Base-by-base conservation (phyloP, 2,329 filamentous ascomycete genomes). In the Phialemoniopsis sp. region DNA sequence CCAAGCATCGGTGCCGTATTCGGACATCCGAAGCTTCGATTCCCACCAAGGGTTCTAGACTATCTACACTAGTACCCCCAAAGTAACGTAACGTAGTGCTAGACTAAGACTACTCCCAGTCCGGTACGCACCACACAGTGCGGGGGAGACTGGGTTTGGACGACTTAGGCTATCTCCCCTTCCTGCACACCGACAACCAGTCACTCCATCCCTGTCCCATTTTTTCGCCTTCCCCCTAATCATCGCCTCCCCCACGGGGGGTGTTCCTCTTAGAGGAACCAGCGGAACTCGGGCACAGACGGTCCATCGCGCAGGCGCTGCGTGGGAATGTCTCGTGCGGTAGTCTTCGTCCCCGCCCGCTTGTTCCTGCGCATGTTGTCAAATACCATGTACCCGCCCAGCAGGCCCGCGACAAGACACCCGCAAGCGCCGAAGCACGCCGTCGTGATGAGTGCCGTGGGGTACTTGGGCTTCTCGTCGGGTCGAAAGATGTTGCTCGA, bases 401-500 rank as follows among this genome's bases (percentile, higher is more conserved):
- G 54, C n/a, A 63, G 42, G 4, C 70, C 59, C 0, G 81, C 75
- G 38, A 82, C 56, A 2, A 76, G 43, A 17, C 73, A 70, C 0
- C 83, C 83, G 0, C 62, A 62, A 0, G 71, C 82, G 1, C 82
- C 82, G 63, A 83, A 84, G 3, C 69, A 71, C 1, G 79, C 80
- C 3, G 76, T 83, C 0, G 80, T 84, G 29, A 78, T 73, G 32
- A 86, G 58, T 0, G 83, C 83, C 1, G 82, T 80, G 39, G 76
- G 66, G 51, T 87, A 87, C 50, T 82, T 78, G 0, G 82, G 82
- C 14, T 72, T 73, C 52, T 85, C 80, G 48, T 80, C 60, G 30
- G 69, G 65, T 13, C 73, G 67, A 60, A 87, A 87, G 42, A 86
- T 81, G 50, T 88, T 87, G 45, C 74, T 78, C 19, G 71, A 70